Conservation (phyloP, 139 green algal species). For the Eudorina sp. region DNA sequence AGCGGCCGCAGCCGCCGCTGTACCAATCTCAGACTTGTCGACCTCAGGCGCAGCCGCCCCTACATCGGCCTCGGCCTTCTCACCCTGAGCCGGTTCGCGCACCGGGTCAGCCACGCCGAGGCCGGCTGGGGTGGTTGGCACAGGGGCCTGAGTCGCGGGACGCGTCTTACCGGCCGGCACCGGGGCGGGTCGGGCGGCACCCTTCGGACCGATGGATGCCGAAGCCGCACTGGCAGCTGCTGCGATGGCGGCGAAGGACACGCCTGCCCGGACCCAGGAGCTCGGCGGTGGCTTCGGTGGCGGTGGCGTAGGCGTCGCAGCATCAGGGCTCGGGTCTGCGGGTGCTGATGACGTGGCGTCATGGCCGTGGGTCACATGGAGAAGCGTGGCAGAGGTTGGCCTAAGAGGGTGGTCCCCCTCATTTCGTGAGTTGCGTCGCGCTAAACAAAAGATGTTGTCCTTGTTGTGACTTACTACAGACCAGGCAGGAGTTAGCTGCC, state of each 20-base stretch:
- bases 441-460: no score
- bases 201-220: neutral
- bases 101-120: neutral
- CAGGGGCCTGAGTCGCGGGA: neutral
- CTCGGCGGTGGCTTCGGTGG: neutral
- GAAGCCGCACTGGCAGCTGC: neutral
- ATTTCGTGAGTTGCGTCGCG: no score
- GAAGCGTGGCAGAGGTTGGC: neutral
- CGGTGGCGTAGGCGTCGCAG: neutral
- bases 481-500: no score
- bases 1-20: neutral
- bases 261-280: neutral
- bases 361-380: neutral
- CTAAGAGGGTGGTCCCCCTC: no score
- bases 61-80: neutral
- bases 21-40: neutral
- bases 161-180: neutral
- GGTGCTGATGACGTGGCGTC: neutral
- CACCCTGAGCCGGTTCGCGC: neutral
- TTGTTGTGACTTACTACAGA: no score
- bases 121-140: neutral
- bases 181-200: neutral
- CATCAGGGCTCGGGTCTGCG: neutral
- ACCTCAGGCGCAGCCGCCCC: neutral
- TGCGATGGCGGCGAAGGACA: conserved; percentile 31